Base-by-base conservation (phyloP, 805 yeast genomes). In the Candida maris region DNA sequence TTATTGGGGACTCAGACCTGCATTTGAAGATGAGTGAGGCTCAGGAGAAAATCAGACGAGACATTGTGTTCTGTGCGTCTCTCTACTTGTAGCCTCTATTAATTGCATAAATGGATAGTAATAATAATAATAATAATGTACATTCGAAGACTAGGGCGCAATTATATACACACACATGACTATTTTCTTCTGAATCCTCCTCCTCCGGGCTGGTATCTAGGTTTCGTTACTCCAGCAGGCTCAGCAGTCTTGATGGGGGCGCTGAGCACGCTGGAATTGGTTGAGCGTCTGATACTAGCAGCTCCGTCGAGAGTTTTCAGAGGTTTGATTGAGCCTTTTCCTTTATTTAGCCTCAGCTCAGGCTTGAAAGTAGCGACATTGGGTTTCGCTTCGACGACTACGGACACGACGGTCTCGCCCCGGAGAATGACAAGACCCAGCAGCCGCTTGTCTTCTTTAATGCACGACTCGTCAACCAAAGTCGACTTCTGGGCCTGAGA, bases 1-100 rank as follows among this genome's bases (percentile, higher is more conserved):
- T 93, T 50, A 85, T 93, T 54, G 99, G 98, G 37, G 96, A 93
- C 60, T 79, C 94, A 5, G 75, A 76, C n/a, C 71, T 93, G 45
- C 94, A 88, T 60, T 70, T 85, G 31, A 91, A 91, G 61, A 87
- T 93, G 93, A 71, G 78, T 15, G 82, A 77, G 37, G 96, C 97
- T 0, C 97, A 91, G 62, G 97, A 93, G 56, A 77, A 79, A 59
- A 93, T 93, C 57, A 91, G 91, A 64, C 78, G 99, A 52, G 98
- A 93, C 59, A 93, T 93, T 49, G 97, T 93, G 0, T 93, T 93
- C 63, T 93, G 97, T 58, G 97, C 97, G 4, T 85, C 96, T 39
- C 73, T 93, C 42, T 93, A 93, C 57, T 66, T 91, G 47, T 89
- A 70, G 29, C 10, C 22, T 13, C 17, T 20, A 28, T 22, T 37